A percentile compares a stretch with the other conserved stretches of the same genome.
Conservation (phyloP, 805 yeast species). For the Myxozyma nipponensis region DNA sequence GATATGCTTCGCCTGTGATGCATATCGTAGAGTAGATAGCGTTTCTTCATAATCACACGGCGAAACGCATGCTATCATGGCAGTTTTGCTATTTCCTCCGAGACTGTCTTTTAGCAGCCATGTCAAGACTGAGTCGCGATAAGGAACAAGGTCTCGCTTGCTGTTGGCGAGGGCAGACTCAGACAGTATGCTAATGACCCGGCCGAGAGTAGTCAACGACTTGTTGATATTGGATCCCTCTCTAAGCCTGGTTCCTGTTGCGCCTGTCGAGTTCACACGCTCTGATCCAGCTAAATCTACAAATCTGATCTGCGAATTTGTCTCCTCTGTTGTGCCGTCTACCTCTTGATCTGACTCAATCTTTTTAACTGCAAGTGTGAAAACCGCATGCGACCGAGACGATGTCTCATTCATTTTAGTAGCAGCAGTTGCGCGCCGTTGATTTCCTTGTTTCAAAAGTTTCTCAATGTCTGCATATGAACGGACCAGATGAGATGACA, state of each 20-base stretch:
- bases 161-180: constrained; percentile 49
- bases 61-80: constrained; percentile 77
- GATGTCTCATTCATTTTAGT: constrained; percentile 65
- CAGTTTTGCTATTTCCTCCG: constrained; percentile 85
- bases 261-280: constrained; percentile 58
- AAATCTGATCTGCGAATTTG: constrained; percentile 45
- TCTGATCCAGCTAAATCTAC: constrained; percentile 87
- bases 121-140: constrained; percentile 64
- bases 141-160: constrained; percentile 47
- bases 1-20: constrained; percentile 69
- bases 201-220: constrained; percentile 72
- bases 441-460: constrained; percentile 48
- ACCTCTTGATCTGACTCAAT: constrained; percentile 37
- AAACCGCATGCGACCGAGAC: constrained; percentile 71
- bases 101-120: constrained; percentile 73
- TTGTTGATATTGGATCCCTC: constrained; percentile 89
- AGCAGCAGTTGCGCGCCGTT: constrained; percentile 55
- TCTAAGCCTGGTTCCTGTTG: constrained; percentile 41
- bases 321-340: constrained; percentile 25
- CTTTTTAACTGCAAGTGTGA: constrained; percentile 54
- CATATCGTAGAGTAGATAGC: constrained; percentile 59
- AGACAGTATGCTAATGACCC: constrained; percentile 48
- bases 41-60: constrained; percentile 76
- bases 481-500: constrained; percentile 46
- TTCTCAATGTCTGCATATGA: constrained; percentile 44